phyloP scores from a whole-genome alignment of 352 stramenopile species.

The Globisporangium megalacanthum region DNA sequence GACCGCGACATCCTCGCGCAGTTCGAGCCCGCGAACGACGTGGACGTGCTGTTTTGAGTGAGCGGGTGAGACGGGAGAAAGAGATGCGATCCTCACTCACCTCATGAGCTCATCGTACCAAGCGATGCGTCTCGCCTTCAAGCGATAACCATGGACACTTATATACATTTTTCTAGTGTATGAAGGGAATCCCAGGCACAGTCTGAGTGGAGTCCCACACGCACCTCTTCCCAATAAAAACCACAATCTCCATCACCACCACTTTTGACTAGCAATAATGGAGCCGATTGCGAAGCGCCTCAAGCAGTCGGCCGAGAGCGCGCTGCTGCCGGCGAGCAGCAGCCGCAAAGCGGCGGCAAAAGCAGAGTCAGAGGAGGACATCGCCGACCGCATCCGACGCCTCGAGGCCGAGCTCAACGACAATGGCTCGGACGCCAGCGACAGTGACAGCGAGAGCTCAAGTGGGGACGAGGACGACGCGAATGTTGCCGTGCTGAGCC shows the following conservation, averaged over 20 bases:
- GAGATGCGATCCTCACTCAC: too few relatives aligned
- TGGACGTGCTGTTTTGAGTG: constrained; percentile 76
- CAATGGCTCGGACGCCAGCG: constrained; percentile 14
- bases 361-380: constrained; percentile 35
- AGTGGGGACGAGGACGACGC: neutral
- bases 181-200: neutral
- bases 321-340: constrained; percentile 22
- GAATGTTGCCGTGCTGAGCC: constrained; percentile 34
- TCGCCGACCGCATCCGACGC: constrained; percentile 58
- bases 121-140: neutral
- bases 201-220: too few relatives aligned
- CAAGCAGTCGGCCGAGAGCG: constrained; percentile 67
- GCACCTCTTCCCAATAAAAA: too few relatives aligned
- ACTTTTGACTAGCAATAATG: constrained; percentile 17
- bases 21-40: constrained; percentile 66
- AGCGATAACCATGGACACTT: neutral
- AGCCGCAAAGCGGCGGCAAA: constrained; percentile 17
- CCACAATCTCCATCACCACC: too few relatives aligned
- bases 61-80: neutral
- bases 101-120: neutral
- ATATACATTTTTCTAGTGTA: neutral
- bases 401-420: constrained; percentile 64
- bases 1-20: constrained; percentile 78
- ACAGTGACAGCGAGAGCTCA: constrained; percentile 18
- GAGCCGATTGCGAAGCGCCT: constrained; percentile 82